Conservation (phyloP, 2,329 filamentous ascomycete genomes). For the Colletotrichum euphorbiae region DNA sequence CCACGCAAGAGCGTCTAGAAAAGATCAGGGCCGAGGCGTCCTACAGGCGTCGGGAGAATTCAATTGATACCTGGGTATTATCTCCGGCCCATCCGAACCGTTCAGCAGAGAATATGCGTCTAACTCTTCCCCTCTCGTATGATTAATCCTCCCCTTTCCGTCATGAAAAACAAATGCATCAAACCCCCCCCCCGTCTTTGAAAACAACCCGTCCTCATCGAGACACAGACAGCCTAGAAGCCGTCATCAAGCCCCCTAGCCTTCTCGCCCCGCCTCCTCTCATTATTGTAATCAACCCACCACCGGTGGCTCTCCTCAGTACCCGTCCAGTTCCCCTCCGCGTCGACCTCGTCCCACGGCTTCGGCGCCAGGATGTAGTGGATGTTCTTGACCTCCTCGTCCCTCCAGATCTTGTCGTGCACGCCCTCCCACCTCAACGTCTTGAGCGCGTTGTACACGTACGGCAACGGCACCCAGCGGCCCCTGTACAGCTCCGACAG, state of each 20-base stretch:
- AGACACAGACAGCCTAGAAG: constrained; percentile 40
- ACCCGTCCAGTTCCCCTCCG: constrained; percentile 56
- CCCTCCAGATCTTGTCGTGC: constrained; percentile 67
- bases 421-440: constrained; percentile 65
- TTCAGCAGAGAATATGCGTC: background rate
- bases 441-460: constrained; percentile 73
- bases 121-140: background rate
- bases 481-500: constrained; percentile 66
- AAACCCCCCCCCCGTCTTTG: background rate
- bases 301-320: constrained; percentile 63
- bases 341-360: constrained; percentile 67
- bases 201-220: background rate
- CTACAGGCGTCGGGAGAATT: too few species aligned
- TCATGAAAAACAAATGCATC: background rate
- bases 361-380: constrained; percentile 73
- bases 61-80: constrained; percentile 24
- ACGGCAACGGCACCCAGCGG: constrained; percentile 69
- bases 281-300: constrained; percentile 65
- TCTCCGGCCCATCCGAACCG: background rate
- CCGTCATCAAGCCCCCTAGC: constrained; percentile 52
- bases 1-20: too few species aligned
- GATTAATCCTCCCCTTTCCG: background rate
- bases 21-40: too few species aligned
- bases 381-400: constrained; percentile 69
- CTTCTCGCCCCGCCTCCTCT: constrained; percentile 57